Evolutionary conservation across 257 asterid genomes (phyloP), one percentile per base, ranked within the genome.

Genomic region (Forsythia viridissima): DNA sequence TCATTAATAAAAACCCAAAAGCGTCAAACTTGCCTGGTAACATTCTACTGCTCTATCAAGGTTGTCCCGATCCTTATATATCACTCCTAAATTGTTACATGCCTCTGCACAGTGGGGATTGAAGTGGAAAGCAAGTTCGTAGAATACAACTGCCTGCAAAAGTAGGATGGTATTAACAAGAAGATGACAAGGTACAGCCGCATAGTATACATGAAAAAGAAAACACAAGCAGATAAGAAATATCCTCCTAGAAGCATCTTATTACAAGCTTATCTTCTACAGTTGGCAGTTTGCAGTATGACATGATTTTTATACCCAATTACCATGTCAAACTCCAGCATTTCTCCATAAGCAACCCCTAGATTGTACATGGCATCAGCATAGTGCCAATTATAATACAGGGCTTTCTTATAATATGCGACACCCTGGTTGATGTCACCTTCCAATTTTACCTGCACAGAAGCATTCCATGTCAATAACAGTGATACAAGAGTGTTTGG

Each of bases 101-200:
- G 99, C 99, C 90, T 96, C 99, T 37, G 99, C 99, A 84, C 99
- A 96, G 77, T 93, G 97, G 74, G 99, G 99, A 81, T 96, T 96
- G 91, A 96, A 96, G 90, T 96, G 98, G 89, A 93, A 94, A 5
- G 99, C 99, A 48, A 96, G 97, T 88, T 96, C 99, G 89, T 96
- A 96, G 82, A 96, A 96, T 38, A 96, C 97, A 82, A 93, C 88
- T 70, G 99, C 99, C 99, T 96, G 92, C 92, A 90, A 18, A 76
- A 73, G 84, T 63, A 80, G 78, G 80, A 65, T 76, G 39, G 18
- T 75, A 55, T 74, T 74, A 75, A 37, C 21, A 4, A 20, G 20
- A 36, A 63, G n/a, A 80, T 46, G 52, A 65, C 6, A 75, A 51
- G 75, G 76, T 55, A 40, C 42, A 63, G 68, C 3, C 12, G 34